phyloP scores from a whole-genome alignment of 2,329 filamentous ascomycete species.

The Phaeosphaeria sp. region DNA sequence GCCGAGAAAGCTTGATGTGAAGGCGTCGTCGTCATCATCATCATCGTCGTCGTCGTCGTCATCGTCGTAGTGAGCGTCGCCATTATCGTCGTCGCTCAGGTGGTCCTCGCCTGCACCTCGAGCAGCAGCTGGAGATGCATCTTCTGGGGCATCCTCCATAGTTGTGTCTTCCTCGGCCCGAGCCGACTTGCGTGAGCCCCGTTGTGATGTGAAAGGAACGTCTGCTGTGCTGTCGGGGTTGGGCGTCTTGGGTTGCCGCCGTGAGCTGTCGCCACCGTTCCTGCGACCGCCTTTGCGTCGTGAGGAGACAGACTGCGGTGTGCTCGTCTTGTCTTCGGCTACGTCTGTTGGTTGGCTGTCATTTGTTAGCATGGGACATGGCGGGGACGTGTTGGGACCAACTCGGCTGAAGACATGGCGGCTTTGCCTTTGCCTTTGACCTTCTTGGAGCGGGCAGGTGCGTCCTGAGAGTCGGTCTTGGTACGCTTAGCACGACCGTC shows the following conservation, averaged over 20 bases:
- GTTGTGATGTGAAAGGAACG: slow-evolving; percentile 40
- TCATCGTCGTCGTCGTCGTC: slow-evolving; percentile 60
- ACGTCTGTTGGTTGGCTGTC: slow-evolving; percentile 68
- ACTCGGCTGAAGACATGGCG: slow-evolving; percentile 77
- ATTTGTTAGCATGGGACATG: slow-evolving; percentile 27
- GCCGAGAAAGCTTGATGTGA: slow-evolving; percentile 68
- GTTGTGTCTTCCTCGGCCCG: slow-evolving; percentile 67
- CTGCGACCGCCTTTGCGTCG: slow-evolving; percentile 79
- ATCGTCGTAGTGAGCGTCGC: slow-evolving; percentile 46
- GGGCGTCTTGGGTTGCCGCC: slow-evolving; percentile 19
- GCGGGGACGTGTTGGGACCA: slow-evolving; percentile 40
- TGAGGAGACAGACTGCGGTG: slow-evolving; percentile 68
- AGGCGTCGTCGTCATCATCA: slow-evolving; percentile 65
- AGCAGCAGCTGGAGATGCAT: slow-evolving; percentile 61
- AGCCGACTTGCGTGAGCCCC: slow-evolving; percentile 40
- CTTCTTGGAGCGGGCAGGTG: slow-evolving; percentile 61
- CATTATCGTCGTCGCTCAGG: slow-evolving; percentile 64
- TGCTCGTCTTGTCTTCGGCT: slow-evolving; percentile 66
- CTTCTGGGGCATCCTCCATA: slow-evolving; percentile 73
- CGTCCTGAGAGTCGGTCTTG: slow-evolving; percentile 69
- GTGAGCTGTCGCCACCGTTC: slow-evolving; percentile 56
- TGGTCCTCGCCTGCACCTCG: slow-evolving; percentile 37
- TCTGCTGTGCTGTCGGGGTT: slow-evolving; percentile 32
- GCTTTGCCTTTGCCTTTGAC: slow-evolving; percentile 60
- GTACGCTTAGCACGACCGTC: slow-evolving; percentile 54